A percentile compares a stretch with the other conserved stretches of the same genome.
Evolutionary conservation across 1,284 basidiomycete species (phyloP).

Genomic region (Anthracocystis setariae): DNA sequence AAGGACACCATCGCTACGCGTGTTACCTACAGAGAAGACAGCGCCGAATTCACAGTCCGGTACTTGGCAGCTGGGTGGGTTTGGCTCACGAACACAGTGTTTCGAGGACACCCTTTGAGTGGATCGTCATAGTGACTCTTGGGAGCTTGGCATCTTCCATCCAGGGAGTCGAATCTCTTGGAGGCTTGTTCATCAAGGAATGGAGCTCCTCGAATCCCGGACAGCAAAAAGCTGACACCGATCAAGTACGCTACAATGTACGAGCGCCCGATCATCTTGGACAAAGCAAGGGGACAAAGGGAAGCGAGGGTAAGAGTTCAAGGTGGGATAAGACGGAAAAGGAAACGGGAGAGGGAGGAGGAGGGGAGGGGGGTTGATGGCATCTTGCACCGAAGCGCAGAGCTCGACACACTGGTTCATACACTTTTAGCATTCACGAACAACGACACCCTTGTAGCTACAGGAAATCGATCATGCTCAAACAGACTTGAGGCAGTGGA

Average conservation of each 20-base stretch:
- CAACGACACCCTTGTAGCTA: too few species aligned
- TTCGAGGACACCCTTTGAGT: conserved; percentile 17
- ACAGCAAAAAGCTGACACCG: conserved; percentile 4
- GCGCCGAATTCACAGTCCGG: conserved; percentile 24
- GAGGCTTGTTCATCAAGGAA: background rate
- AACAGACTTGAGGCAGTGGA: too few species aligned
- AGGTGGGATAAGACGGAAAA: background rate
- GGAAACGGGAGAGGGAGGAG: background rate
- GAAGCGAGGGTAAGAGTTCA: background rate
- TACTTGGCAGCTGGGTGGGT: conserved; percentile 10
- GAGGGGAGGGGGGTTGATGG: background rate
- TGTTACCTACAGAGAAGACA: conserved; percentile 28
- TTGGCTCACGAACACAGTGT: conserved; percentile 33
- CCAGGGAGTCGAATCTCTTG: background rate
- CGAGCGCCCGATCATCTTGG: background rate
- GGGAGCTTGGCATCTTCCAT: conserved; percentile 27
- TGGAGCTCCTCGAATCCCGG: background rate
- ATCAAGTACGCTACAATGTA: conserved; percentile 7
- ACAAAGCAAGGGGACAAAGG: background rate
- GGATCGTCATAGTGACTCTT: conserved; percentile 4
- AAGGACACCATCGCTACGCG: conserved; percentile 6
- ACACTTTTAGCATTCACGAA: too few species aligned
- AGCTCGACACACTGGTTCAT: background rate
- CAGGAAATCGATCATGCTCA: too few species aligned
- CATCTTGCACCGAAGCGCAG: too few species aligned